Evolutionary conservation across 495 filamentous ascomycete genomes (phyloP), one percentile per base, ranked within the genome.

Genomic region (Penicillium cinerascens): DNA sequence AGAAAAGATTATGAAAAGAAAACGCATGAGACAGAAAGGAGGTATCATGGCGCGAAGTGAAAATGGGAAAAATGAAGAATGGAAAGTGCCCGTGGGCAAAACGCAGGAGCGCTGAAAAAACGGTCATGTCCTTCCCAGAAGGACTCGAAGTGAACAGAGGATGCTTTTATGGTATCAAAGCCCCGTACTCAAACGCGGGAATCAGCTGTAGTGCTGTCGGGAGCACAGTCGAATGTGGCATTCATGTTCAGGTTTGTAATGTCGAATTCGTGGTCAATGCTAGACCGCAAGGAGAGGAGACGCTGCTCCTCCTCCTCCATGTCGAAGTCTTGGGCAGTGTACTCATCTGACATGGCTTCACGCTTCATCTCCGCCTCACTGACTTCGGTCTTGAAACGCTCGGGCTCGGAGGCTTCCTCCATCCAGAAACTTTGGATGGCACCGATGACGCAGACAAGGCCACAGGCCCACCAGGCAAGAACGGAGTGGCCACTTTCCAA

Each of bases 401-500:
- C 61, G 2, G 63, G 62, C 55, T 72, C 69, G 6, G 63, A 9
- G 1, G 63, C 56, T 52, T 78, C 76, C 42, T 78, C 67, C 69
- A 81, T 74, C 73, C 76, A 79, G 61, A 79, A 70, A 52, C 76
- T 79, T 49, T 80, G 65, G 21, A 78, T 62, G 38, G 87, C 89
- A 40, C 91, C 93, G 43, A 83, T 63, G 8, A 91, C 57, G 52
- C 89, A 86, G 27, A 97, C 82, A 8, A 89, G 41, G 8, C 85
- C 88, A 59, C 85, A 89, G 45, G 82, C 81, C 95, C 95, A 97
- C 92, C 93, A 98, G 8, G 89, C 84, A 5, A 97, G 72, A 41
- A 91, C 91, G 16, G 89, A 89, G 55, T 87, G 89, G 35, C 92
- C 92, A 26, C 83, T 75, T 47, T 83, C 74, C 23, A 96, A 77